Percentiles rank a stretch among this genome's conserved stretches.
Conservation (phyloP, 2,329 filamentous ascomycete genomes). For the Lithohypha guttulata region DNA sequence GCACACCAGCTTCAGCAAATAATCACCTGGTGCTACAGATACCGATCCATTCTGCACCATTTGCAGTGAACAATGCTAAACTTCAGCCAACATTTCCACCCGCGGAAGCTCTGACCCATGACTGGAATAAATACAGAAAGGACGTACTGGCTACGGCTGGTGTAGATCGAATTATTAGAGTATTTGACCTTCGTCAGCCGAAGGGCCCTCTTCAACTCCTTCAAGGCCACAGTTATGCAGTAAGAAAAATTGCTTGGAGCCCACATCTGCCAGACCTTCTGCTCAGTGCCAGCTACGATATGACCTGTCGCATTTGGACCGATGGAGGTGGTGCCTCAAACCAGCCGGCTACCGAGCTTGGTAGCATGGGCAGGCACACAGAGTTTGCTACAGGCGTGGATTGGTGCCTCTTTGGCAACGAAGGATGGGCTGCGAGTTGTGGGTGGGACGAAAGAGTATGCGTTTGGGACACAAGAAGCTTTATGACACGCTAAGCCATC, state of each 20-base stretch:
- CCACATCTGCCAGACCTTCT: constrained; percentile 85
- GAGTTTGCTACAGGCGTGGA: constrained; percentile 95
- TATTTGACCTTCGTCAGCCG: constrained; percentile 78
- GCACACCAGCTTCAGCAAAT: constrained; percentile 71
- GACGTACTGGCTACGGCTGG: constrained; percentile 77
- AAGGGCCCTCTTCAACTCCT: constrained; percentile 63
- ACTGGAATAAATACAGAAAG: constrained; percentile 97
- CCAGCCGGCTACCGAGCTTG: constrained; percentile 50
- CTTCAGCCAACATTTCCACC: constrained; percentile 43
- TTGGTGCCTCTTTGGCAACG: constrained; percentile 92
- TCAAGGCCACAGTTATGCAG: constrained; percentile 81
- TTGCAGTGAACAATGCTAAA: constrained; percentile 18
- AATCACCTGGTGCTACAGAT: constrained; percentile 79
- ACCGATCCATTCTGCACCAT: constrained; percentile 58
- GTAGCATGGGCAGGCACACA: constrained; percentile 82
- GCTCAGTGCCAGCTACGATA: constrained; percentile 88
- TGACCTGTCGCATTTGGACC: constrained; percentile 91
- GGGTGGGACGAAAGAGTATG: constrained; percentile 89
- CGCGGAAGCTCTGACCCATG: constrained; percentile 79
- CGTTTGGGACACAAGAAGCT: constrained; percentile 75
- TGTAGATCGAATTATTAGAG: constrained; percentile 76
- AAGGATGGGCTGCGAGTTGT: constrained; percentile 89
- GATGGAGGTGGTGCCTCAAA: constrained; percentile 50
- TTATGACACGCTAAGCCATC: constrained; percentile 43
- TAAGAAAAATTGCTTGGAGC: constrained; percentile 78